Percentiles rank a stretch among this genome's conserved stretches.
These are phyloP conservation scores for Populus hybrid DNA, from an alignment of 441 rosid species.

Conservation along the genomic window DNA sequence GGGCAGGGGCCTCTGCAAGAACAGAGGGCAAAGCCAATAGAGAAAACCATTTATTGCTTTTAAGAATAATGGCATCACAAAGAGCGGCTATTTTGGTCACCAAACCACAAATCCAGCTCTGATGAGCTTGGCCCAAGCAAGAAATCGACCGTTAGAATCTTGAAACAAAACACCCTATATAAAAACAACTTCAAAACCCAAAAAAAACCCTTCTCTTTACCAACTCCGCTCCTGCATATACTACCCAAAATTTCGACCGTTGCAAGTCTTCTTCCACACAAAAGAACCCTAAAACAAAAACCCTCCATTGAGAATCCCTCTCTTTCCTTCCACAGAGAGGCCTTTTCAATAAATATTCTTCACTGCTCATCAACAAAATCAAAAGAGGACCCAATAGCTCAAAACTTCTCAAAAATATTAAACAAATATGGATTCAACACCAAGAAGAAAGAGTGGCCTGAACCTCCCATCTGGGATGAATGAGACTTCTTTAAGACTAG, in stretches of 20 bases:
- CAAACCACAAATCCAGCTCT: background rate
- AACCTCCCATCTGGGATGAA: slow-evolving; percentile 95
- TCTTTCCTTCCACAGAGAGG: slow-evolving; percentile 30
- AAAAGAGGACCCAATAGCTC: background rate
- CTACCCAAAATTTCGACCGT: slow-evolving; percentile 47
- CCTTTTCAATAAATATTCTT: slow-evolving; percentile 15
- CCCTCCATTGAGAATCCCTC: slow-evolving; percentile 21
- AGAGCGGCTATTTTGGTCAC: slow-evolving; percentile 9
- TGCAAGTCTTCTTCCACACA: slow-evolving; percentile 32
- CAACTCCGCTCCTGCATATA: slow-evolving; percentile 6
- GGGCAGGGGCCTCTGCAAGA: no score
- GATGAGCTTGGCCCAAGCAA: background rate
- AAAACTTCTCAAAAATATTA: background rate
- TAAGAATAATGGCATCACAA: no score
- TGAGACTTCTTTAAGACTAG: slow-evolving; percentile 61
- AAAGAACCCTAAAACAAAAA: slow-evolving; percentile 7
- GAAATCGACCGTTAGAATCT: slow-evolving; percentile 16
- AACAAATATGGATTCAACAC: slow-evolving; percentile 63
- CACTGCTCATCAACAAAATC: background rate
- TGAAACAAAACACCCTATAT: background rate
- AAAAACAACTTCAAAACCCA: background rate
- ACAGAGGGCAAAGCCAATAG: no score
- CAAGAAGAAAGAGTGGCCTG: slow-evolving; percentile 64
- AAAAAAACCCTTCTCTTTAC: background rate
- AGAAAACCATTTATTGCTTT: no score